phyloP scores from a whole-genome alignment of 345 rosid genomes.

The Murraya koenigii region DNA sequence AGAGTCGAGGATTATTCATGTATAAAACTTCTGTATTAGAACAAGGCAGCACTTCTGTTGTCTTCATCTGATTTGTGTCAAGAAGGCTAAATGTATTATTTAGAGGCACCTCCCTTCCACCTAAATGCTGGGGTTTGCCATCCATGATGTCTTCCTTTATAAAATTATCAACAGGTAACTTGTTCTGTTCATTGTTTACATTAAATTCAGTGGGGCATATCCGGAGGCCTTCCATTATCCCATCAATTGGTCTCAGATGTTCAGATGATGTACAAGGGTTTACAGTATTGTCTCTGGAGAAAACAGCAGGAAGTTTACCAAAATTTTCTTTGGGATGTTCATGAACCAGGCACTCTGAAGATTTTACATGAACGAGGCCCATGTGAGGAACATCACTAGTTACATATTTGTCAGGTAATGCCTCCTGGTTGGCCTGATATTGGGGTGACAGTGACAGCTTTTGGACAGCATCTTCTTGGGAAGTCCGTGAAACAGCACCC shows the following conservation, averaged over 20 bases:
- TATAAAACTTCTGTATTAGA: conserved; percentile 26
- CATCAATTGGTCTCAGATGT: conserved; percentile 35
- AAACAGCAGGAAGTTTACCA: conserved; percentile 23
- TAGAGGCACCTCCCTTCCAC: conserved; percentile 31
- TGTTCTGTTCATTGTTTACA: conserved; percentile 33
- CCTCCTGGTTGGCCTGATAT: conserved; percentile 33
- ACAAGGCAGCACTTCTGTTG: conserved; percentile 22
- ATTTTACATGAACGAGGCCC: conserved; percentile 30
- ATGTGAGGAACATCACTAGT: conserved; percentile 21
- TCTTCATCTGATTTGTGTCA: conserved; percentile 28
- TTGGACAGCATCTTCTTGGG: conserved; percentile 27
- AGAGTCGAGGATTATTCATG: conserved; percentile 23
- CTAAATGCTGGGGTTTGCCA: conserved; percentile 27
- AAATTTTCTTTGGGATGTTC: conserved; percentile 37
- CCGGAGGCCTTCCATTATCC: conserved; percentile 39
- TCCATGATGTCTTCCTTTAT: conserved; percentile 37
- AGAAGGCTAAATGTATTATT: conserved; percentile 31
- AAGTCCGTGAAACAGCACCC: conserved; percentile 28
- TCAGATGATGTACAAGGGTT: conserved; percentile 24
- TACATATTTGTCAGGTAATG: conserved; percentile 20
- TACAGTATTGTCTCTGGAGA: conserved; percentile 29
- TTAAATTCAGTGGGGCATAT: conserved; percentile 23
- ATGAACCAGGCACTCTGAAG: conserved; percentile 28
- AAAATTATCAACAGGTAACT: conserved; percentile 26
- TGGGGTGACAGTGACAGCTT: conserved; percentile 25